Evolutionary conservation across 2,329 filamentous ascomycete species (phyloP).

Genomic region (Neophaeococcomyces aloes): DNA sequence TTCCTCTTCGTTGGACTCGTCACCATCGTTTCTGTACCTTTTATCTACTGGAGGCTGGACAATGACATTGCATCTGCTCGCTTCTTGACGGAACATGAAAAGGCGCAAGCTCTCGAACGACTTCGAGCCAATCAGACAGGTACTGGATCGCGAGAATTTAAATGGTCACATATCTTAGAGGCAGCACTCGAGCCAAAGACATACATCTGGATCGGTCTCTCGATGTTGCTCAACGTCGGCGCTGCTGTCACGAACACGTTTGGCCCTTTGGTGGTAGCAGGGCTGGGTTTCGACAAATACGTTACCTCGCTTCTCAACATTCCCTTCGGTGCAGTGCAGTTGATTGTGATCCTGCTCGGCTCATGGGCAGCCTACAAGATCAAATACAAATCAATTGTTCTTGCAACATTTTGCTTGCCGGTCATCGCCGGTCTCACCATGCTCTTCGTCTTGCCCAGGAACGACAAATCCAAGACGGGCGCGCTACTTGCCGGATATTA

Average conservation of each 20-base stretch:
- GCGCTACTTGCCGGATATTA: constrained; percentile 53
- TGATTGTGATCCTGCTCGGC: constrained; percentile 47
- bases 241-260: constrained; percentile 55
- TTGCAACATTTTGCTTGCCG: constrained; percentile 46
- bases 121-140: constrained; percentile 43
- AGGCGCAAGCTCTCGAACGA: constrained; percentile 38
- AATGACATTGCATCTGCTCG: constrained; percentile 46
- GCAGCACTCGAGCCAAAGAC: constrained; percentile 37
- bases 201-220: constrained; percentile 51
- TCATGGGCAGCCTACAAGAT: constrained; percentile 50
- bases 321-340: constrained; percentile 54
- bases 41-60: constrained; percentile 52
- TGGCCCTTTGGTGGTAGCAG: constrained; percentile 51
- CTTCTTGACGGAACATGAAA: constrained; percentile 39
- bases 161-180: constrained; percentile 35
- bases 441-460: constrained; percentile 42
- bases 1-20: constrained; percentile 53
- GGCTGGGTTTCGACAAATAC: constrained; percentile 51
- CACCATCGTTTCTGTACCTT: constrained; percentile 47
- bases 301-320: constrained; percentile 54
- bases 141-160: constrained; percentile 37
- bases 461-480: constrained; percentile 30
- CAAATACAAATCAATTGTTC: constrained; percentile 46
- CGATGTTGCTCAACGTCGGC: constrained; percentile 54
- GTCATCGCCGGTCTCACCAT: constrained; percentile 48